Evolutionary conservation across 208 protist species (phyloP).

Genomic region (Trypanosoma melophagium): DNA sequence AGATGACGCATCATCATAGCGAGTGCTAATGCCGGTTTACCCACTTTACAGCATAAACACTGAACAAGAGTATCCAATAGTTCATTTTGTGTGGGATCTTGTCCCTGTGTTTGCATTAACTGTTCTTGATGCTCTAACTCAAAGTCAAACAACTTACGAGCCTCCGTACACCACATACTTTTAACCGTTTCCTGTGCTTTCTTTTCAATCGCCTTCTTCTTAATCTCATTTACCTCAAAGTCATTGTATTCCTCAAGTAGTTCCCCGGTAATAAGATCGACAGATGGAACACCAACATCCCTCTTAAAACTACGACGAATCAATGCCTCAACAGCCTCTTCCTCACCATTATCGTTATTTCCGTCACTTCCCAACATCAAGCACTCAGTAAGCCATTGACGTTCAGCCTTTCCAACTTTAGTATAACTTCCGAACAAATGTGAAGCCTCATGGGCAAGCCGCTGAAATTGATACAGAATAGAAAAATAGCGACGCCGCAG

Average conservation of each 20-base stretch:
- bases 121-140: constrained; percentile 1
- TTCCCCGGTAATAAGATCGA: constrained; percentile 21
- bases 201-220: constrained; percentile 38
- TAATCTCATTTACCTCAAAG: constrained; percentile 69
- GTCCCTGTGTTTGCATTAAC: not conserved
- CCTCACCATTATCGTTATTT: not conserved
- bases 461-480: constrained; percentile 47
- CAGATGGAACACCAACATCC: constrained; percentile 49
- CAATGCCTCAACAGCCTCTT: constrained; percentile 39
- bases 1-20: constrained; percentile 34
- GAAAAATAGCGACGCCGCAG: constrained; percentile 19
- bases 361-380: constrained; percentile 19
- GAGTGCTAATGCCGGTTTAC: constrained; percentile 21
- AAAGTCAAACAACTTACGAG: constrained; percentile 11
- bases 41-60: constrained; percentile 10
- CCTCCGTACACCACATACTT: constrained; percentile 13
- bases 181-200: constrained; percentile 27
- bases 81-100: not conserved
- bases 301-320: constrained; percentile 71
- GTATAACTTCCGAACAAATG: constrained; percentile 51
- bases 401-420: constrained; percentile 47
- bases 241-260: constrained; percentile 50
- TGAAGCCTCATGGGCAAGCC: constrained; percentile 38
- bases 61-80: constrained; percentile 11
- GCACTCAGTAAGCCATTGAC: constrained; percentile 50